Evolutionary conservation across 148 eudicot species (phyloP).

Genomic region (Mesembryanthemum crystallinum): DNA sequence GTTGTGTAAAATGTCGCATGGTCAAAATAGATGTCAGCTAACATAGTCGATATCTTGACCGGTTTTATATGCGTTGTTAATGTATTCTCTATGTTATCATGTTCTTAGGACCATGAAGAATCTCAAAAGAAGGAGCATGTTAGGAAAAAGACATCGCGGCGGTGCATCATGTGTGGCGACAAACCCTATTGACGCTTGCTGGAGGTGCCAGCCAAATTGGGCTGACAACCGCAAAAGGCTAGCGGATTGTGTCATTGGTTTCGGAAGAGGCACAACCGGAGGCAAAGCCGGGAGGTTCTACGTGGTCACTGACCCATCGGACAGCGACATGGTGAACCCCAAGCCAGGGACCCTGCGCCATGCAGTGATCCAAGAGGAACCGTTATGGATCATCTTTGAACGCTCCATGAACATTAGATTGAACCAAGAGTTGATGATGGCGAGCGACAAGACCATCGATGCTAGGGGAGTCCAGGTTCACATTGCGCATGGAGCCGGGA

Average conservation of each 20-base stretch:
- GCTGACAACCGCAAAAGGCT: slow-evolving; percentile 40
- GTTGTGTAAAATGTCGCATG: too few species aligned
- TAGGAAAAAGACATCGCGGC: slow-evolving; percentile 9
- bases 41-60: too few species aligned
- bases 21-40: too few species aligned
- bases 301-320: slow-evolving; percentile 50
- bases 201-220: slow-evolving; percentile 69
- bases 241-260: slow-evolving; percentile 58
- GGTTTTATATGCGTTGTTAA: not conserved
- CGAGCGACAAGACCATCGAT: slow-evolving; percentile 60
- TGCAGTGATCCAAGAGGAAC: slow-evolving; percentile 53
- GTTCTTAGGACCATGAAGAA: slow-evolving; percentile 21
- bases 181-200: slow-evolving; percentile 70
- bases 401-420: slow-evolving; percentile 49
- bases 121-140: slow-evolving; percentile 41
- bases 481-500: slow-evolving; percentile 47
- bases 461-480: slow-evolving; percentile 56
- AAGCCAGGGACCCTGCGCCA: slow-evolving; percentile 60
- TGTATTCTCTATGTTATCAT: not conserved
- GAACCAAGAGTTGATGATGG: slow-evolving; percentile 47
- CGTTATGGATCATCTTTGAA: slow-evolving; percentile 62
- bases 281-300: slow-evolving; percentile 59
- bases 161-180: slow-evolving; percentile 42
- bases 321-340: slow-evolving; percentile 43
- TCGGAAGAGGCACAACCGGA: slow-evolving; percentile 55